Evolutionary conservation across 495 filamentous ascomycete genomes (phyloP).

Genomic region (Xylaria flabelliformis): DNA sequence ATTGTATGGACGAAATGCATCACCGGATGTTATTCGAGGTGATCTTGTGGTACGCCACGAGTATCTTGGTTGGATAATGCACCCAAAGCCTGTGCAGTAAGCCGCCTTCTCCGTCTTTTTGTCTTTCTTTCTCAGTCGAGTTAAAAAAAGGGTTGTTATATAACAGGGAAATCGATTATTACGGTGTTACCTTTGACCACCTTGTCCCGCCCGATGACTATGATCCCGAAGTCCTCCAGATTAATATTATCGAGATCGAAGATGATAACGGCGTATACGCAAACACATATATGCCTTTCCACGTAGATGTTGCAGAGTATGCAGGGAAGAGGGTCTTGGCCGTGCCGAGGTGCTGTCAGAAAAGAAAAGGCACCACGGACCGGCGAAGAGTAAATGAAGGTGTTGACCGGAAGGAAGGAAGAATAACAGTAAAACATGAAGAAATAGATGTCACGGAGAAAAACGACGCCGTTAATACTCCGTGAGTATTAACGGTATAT

Average conservation of each 20-base stretch:
- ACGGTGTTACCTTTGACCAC: slow-evolving; percentile 51
- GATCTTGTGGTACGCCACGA: slow-evolving; percentile 39
- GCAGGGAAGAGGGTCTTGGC: slow-evolving; percentile 48
- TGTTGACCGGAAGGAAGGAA: slow-evolving; percentile 9
- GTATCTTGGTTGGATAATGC: slow-evolving; percentile 29
- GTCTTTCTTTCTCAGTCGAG: neutral
- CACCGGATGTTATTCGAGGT: slow-evolving; percentile 26
- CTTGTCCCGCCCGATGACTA: slow-evolving; percentile 41
- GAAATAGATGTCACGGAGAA: no score
- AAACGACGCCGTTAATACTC: no score
- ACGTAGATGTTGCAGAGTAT: slow-evolving; percentile 42
- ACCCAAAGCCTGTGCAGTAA: slow-evolving; percentile 1
- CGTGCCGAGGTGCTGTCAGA: slow-evolving; percentile 48
- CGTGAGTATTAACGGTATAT: no score
- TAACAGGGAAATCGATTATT: slow-evolving; percentile 47
- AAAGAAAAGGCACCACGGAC: slow-evolving; percentile 46
- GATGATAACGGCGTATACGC: slow-evolving; percentile 42
- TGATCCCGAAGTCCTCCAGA: slow-evolving; percentile 43
- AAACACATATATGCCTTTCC: slow-evolving; percentile 39
- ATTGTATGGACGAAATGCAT: slow-evolving; percentile 37
- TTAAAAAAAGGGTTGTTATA: neutral
- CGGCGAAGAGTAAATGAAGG: slow-evolving; percentile 37
- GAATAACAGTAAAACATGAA: neutral
- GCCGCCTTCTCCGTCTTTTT: neutral
- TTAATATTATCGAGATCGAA: slow-evolving; percentile 37